A percentile compares a stretch with the other conserved stretches of the same genome.
Conservation (phyloP, 495 filamentous ascomycete genomes). For the Trichocladium uniseriatum region DNA sequence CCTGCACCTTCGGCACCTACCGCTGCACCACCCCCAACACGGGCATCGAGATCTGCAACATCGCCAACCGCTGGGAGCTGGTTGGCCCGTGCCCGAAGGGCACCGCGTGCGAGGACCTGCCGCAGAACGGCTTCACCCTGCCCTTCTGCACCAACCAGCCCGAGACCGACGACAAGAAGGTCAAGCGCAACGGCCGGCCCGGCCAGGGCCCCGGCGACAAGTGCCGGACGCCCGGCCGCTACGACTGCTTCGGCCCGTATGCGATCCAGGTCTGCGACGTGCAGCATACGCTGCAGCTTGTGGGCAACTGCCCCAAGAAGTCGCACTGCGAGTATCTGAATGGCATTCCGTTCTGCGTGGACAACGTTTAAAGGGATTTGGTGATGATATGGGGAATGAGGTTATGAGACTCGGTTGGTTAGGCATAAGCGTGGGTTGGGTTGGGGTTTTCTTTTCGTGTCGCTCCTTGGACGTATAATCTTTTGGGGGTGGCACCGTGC, state of each 20-base stretch:
- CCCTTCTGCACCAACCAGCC: conserved; percentile 17
- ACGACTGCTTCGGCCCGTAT: conserved; percentile 15
- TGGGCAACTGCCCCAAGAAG: conserved; percentile 12
- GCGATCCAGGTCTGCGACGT: conserved; percentile 21
- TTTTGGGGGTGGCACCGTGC: background rate
- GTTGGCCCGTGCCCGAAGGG: conserved; percentile 15
- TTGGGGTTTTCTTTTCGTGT: background rate
- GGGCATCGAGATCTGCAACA: conserved; percentile 21
- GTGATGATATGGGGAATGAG: background rate
- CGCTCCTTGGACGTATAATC: background rate
- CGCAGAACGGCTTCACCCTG: conserved; percentile 16
- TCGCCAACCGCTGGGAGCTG: conserved; percentile 12
- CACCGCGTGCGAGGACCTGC: conserved; percentile 13
- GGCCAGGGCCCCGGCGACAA: conserved; percentile 14
- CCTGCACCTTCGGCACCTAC: conserved; percentile 16
- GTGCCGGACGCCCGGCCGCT: conserved; percentile 14
- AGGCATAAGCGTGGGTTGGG: background rate
- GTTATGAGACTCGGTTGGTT: no score
- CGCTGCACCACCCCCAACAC: conserved; percentile 18
- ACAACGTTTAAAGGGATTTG: background rate
- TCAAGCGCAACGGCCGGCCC: conserved; percentile 11
- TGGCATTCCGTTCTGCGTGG: conserved; percentile 17
- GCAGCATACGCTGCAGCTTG: conserved; percentile 7
- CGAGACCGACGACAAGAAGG: background rate
- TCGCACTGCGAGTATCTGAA: conserved; percentile 16